Conservation (phyloP, 129 eudicot species). For the Rutidosis leptorrhynchoides region DNA sequence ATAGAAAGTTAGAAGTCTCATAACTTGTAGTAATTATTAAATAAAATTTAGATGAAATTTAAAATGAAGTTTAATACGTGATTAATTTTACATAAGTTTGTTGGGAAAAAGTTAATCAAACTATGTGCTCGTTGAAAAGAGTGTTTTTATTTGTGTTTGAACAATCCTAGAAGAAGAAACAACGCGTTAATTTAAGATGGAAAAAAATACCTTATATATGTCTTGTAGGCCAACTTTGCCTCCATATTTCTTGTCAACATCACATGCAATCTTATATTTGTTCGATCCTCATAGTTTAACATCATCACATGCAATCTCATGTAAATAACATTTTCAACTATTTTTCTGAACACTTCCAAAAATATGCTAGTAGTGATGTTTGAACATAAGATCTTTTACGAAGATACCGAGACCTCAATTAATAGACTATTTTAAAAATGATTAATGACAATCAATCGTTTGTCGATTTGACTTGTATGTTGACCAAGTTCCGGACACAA, state of each 20-base stretch:
- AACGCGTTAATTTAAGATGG: slow-evolving; percentile 23
- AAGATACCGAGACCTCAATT: too few species aligned
- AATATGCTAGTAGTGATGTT: too few species aligned
- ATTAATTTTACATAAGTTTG: slow-evolving; percentile 11
- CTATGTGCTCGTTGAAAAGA: slow-evolving; percentile 16
- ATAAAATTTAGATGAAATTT: background rate
- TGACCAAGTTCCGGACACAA: too few species aligned
- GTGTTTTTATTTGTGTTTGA: slow-evolving; percentile 23
- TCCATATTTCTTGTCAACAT: slow-evolving; percentile 31
- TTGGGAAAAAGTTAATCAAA: slow-evolving; percentile 18
- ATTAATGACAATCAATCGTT: too few species aligned
- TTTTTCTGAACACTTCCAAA: too few species aligned
- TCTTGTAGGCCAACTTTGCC: slow-evolving; percentile 37
- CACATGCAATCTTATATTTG: slow-evolving; percentile 31
- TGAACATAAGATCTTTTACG: too few species aligned
- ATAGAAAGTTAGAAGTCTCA: background rate
- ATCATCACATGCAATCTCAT: too few species aligned
- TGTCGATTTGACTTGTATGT: too few species aligned
- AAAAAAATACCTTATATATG: slow-evolving; percentile 9
- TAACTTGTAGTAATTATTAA: background rate
- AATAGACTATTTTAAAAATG: too few species aligned
- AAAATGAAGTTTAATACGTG: background rate
- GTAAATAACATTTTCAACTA: too few species aligned
- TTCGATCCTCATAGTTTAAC: slow-evolving; percentile 13
- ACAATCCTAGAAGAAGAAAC: slow-evolving; percentile 16